Percentiles rank a stretch among this genome's conserved stretches.
phyloP scores from a whole-genome alignment of 352 stramenopile species.

The Phytopythium litorale region DNA sequence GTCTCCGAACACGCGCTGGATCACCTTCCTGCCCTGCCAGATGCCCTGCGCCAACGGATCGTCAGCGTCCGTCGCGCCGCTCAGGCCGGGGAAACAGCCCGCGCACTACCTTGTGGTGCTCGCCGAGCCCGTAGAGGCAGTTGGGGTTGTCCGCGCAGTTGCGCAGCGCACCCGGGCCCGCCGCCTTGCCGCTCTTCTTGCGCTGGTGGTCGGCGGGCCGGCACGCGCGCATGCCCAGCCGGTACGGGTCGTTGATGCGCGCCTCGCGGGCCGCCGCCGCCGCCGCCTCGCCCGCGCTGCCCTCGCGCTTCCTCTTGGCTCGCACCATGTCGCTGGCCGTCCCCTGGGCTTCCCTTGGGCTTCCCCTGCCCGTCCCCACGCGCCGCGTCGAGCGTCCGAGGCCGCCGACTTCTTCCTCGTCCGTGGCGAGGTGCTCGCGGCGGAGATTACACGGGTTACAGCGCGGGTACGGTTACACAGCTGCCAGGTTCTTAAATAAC shows the following conservation, averaged over 20 bases:
- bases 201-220: slow-evolving; percentile 54
- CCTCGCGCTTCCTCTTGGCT: slow-evolving; percentile 59
- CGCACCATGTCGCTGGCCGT: slow-evolving; percentile 9
- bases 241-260: slow-evolving; percentile 60
- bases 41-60: slow-evolving; percentile 32
- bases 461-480: too few relatives aligned
- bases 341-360: too few relatives aligned
- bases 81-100: too few relatives aligned
- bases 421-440: too few relatives aligned
- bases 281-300: slow-evolving; percentile 5
- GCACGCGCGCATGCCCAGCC: slow-evolving; percentile 36
- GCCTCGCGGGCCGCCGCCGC: slow-evolving; percentile 16
- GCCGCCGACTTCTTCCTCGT: not conserved
- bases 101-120: slow-evolving; percentile 46
- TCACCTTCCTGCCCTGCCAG: slow-evolving; percentile 54
- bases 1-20: slow-evolving; percentile 54
- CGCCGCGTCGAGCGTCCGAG: too few relatives aligned
- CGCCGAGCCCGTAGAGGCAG: slow-evolving; percentile 81
- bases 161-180: slow-evolving; percentile 14
- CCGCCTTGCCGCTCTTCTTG: slow-evolving; percentile 35
- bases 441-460: too few relatives aligned
- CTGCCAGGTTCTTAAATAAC: too few relatives aligned
- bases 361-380: too few relatives aligned
- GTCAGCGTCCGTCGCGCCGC: not conserved
- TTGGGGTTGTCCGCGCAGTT: slow-evolving; percentile 87